Percentiles rank a stretch among this genome's conserved stretches.
These are phyloP conservation scores for Phialophora expanda DNA, from an alignment of 2,329 filamentous ascomycete genomes.

Conservation along the genomic window DNA sequence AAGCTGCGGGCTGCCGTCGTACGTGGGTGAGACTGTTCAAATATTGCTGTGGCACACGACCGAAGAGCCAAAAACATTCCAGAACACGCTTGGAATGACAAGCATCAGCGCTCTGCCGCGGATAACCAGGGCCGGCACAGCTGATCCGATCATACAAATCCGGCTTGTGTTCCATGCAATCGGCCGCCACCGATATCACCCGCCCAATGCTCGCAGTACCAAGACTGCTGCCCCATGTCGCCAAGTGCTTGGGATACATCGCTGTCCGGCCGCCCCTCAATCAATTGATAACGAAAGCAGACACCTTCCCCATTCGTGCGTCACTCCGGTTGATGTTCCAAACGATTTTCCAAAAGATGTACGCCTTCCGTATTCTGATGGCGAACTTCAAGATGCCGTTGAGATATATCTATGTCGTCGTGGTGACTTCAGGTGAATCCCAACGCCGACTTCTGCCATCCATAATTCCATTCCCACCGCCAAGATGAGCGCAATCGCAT, in stretches of 20 bases:
- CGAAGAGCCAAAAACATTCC: background rate
- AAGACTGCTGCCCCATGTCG: conserved; percentile 20
- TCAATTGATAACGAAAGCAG: conserved; percentile 26
- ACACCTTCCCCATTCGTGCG: conserved; percentile 30
- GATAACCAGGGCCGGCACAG: background rate
- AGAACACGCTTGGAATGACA: background rate
- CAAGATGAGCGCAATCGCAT: conserved; percentile 33
- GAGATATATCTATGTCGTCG: conserved; percentile 18
- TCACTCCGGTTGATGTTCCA: conserved; percentile 16
- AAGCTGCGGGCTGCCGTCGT: background rate
- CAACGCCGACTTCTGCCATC: background rate
- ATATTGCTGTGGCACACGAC: background rate
- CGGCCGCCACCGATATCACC: conserved; percentile 17
- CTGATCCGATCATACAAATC: background rate
- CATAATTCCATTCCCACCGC: background rate
- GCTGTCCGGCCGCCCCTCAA: conserved; percentile 6
- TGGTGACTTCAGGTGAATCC: background rate
- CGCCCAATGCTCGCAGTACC: background rate
- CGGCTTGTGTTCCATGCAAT: background rate
- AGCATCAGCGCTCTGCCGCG: conserved; percentile 5
- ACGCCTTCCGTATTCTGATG: conserved; percentile 6
- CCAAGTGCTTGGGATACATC: conserved; percentile 33
- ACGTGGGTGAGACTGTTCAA: background rate
- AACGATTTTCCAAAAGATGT: conserved; percentile 10
- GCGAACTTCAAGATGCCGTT: conserved; percentile 1